These are phyloP conservation scores for Meyerozyma carpophila DNA, from an alignment of 1,139 yeast species.

Conservation along the genomic window DNA sequence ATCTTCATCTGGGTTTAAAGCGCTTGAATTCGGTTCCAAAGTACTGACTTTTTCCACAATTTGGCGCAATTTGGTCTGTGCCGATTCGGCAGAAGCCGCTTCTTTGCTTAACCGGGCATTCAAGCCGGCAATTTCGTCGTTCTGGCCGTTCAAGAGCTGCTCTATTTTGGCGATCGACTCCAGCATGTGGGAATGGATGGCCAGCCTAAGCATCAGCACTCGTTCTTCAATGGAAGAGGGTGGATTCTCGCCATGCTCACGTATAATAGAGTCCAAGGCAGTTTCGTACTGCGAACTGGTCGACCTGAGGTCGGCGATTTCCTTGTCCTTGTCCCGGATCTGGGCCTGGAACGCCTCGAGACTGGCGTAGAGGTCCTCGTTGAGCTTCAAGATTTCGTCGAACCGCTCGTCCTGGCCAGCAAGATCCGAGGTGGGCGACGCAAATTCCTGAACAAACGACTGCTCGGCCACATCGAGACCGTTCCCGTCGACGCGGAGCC, in stretches of 20 bases:
- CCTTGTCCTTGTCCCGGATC: slow-evolving; percentile 21
- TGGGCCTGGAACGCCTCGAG: slow-evolving; percentile 32
- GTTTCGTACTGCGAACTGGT: background rate
- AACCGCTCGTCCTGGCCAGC: slow-evolving; percentile 18
- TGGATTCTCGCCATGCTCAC: background rate
- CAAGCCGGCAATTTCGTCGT: background rate
- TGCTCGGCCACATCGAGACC: slow-evolving; percentile 3
- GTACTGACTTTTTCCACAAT: background rate
- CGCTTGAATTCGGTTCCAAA: background rate
- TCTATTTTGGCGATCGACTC: background rate
- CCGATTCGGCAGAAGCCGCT: background rate
- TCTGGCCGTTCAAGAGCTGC: background rate
- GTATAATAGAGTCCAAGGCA: background rate
- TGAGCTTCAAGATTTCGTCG: slow-evolving; percentile 31
- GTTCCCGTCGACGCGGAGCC: slow-evolving; percentile 10
- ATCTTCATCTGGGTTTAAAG: background rate
- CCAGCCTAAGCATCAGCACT: background rate
- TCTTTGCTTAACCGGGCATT: background rate
- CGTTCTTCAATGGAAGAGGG: background rate
- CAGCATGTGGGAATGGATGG: background rate
- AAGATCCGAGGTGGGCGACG: slow-evolving; percentile 3
- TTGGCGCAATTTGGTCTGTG: background rate
- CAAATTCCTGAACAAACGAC: slow-evolving; percentile 11
- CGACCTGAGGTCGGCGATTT: slow-evolving; percentile 5
- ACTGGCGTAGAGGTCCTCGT: slow-evolving; percentile 34